These are phyloP conservation scores for Teunomyces stri DNA, from an alignment of 805 yeast species.

Conservation along the genomic window DNA sequence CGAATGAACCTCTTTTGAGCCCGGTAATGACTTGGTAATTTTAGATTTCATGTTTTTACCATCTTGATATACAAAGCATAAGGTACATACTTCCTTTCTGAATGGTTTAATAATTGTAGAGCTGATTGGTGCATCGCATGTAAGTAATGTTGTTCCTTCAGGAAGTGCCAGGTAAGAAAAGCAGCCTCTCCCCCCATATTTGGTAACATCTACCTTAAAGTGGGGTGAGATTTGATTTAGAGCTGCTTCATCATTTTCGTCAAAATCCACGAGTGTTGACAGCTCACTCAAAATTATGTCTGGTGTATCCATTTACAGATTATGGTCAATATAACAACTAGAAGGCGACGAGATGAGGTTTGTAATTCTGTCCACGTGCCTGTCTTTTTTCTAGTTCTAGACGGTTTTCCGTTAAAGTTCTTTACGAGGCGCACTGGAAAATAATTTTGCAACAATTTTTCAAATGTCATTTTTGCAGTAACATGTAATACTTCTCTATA, in stretches of 20 bases:
- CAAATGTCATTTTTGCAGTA: too few species aligned
- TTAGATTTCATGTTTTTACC: constrained; percentile 48
- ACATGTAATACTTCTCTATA: not conserved
- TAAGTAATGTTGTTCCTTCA: constrained; percentile 39
- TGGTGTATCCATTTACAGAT: not conserved
- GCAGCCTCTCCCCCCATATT: constrained; percentile 62
- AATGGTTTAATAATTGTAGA: constrained; percentile 50
- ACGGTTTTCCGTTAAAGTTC: not conserved
- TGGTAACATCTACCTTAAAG: constrained; percentile 38
- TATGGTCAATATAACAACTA: not conserved
- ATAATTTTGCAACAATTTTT: not conserved
- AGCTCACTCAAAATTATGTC: not conserved
- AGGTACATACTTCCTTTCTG: constrained; percentile 60
- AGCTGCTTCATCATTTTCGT: not conserved
- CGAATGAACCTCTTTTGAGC: constrained; percentile 25
- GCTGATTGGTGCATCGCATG: constrained; percentile 44
- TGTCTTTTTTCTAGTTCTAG: not conserved
- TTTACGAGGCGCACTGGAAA: not conserved
- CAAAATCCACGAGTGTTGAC: not conserved
- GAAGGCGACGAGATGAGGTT: not conserved
- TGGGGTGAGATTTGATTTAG: constrained; percentile 21
- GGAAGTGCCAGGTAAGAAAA: constrained; percentile 45
- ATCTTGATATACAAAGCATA: constrained; percentile 48
- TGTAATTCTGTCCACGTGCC: not conserved
- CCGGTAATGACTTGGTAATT: constrained; percentile 16